Base-by-base conservation (phyloP, 1,284 basidiomycete genomes). In the Schizopora paradoxa region DNA sequence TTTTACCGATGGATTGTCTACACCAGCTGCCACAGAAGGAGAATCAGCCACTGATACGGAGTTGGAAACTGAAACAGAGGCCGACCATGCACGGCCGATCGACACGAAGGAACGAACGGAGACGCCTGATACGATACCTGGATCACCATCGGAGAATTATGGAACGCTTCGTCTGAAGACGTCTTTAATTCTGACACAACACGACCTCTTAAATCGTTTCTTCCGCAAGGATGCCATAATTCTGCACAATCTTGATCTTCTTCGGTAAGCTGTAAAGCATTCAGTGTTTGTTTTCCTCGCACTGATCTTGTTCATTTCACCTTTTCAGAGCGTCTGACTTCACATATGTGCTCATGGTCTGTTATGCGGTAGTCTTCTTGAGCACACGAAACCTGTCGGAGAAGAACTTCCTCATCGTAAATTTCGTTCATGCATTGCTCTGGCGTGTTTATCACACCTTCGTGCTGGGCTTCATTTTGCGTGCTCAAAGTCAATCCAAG, bases 401-500 rank as follows among this genome's bases (percentile, higher is more conserved):
- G 36, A 68, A 49, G 13, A 61, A 65, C 34, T 61, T 69, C 8
- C 68, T 91, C 19, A 65, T 67, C 0, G 65, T 91, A 27, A 80
- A 94, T 61, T 92, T 90, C 61, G 52, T 76, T 1, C 93, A 99
- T 57, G 89, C 94, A 0, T 68, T 94, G 13, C 62, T 67, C 0
- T 99, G 96, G 95, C 82, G 88, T 41, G 60, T 86, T 25, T 84
- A 96, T 68, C 91, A 98, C 65, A 90, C 85, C 21, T 80, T 94
- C 58, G 94, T 89, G 0, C 76, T 99, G 3, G 95, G 95, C 0
- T 65, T 83, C 27, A 69, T 95, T 6, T 74, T 99, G 21, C 79
- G 79, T 26, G 87, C 84, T 2, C 95, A 99, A 67, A 87, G 86
- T 54, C 73, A 86, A 61, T 77, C 69, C 61, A 93, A 92, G 65